Evolutionary conservation across 169 alveolate species (phyloP), one percentile per base, ranked within the genome.

Genomic region (Cryptosporidium sp.): DNA sequence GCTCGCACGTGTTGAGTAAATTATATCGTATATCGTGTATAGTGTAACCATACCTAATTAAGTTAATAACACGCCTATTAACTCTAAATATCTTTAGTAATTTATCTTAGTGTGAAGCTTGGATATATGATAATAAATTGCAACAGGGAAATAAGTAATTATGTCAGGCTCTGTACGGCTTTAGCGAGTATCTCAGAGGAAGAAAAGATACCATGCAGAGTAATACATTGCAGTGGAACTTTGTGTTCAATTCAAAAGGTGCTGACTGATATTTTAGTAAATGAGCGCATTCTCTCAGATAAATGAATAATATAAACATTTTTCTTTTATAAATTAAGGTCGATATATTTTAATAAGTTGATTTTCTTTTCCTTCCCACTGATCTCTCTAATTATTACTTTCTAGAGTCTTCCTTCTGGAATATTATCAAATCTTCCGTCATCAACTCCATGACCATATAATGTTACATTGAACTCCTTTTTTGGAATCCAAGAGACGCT

Each of bases 401-500:
- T n/a, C 29, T 70, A 70, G 39, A 29, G 2, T 44, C 84, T 70
- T 2, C 48, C 23, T 42, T 80, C 89, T 21, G 89, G 89, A 29
- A 80, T 4, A 29, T 80, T 80, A 23, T 80, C 89, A 37, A 80
- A 80, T 65, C 75, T 80, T 39, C 89, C 89, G n/a, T 80, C 89
- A 60, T 80, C 89, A 14, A 65, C 29, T 12, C 89, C 89, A 80
- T 44, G 45, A 21, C 89, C 89, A 62, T 80, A 80, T 21, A 80
- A 44, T 26, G 67, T 42, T 21, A 80, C 89, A 44, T 80, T 37
- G 39, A 80, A 80, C 23, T 80, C 89, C 62, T 80, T 80, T 70
- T 80, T 80, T 62, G 89, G 89, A 62, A 80, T 80, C 89, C 89
- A 80, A 23, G 89, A 42, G 68, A 80, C 89, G 16, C 48, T 60